Conservation (phyloP, 768 basidiomycete genomes). For the Suillus clintonianus region DNA sequence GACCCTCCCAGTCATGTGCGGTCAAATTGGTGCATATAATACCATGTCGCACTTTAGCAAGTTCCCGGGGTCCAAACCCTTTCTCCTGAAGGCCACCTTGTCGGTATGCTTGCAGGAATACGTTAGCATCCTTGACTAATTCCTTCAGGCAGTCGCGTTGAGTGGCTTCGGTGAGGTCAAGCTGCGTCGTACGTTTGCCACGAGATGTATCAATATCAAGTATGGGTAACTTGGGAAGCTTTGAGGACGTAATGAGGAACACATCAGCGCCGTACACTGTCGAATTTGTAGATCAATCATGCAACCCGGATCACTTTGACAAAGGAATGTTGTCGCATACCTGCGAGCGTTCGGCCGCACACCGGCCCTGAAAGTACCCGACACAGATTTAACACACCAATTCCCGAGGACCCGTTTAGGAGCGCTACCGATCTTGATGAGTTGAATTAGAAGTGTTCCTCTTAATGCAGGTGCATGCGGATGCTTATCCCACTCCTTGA, state of each 20-base stretch:
- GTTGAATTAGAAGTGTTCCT: conserved; percentile 42
- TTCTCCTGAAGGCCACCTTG: conserved; percentile 49
- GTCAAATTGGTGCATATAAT: conserved; percentile 55
- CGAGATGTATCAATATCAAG: conserved; percentile 62
- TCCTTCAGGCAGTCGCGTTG: conserved; percentile 36
- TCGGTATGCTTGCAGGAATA: conserved; percentile 64
- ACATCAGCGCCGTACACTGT: conserved; percentile 61
- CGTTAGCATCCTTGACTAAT: conserved; percentile 48
- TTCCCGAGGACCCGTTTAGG: conserved; percentile 38
- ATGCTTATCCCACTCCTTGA: conserved; percentile 50
- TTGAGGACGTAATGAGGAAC: conserved; percentile 55
- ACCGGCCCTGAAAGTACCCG: conserved; percentile 61
- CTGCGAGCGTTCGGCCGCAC: conserved; percentile 57
- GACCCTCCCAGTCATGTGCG: conserved; percentile 61
- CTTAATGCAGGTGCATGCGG: conserved; percentile 46
- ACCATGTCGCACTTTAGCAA: conserved; percentile 42
- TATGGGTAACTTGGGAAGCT: conserved; percentile 49
- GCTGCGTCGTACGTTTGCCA: conserved; percentile 63
- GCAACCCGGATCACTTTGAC: neutral
- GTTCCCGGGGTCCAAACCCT: conserved; percentile 48
- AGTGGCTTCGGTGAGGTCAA: conserved; percentile 42
- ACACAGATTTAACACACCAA: conserved; percentile 60
- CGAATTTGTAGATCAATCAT: neutral
- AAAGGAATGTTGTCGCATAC: conserved; percentile 29
- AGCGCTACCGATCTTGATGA: conserved; percentile 51